A percentile compares a stretch with the other conserved stretches of the same genome.
These are phyloP conservation scores for Dictyostelium discoideum DNA, from an alignment of 78 protist genomes.

Conservation along the genomic window DNA sequence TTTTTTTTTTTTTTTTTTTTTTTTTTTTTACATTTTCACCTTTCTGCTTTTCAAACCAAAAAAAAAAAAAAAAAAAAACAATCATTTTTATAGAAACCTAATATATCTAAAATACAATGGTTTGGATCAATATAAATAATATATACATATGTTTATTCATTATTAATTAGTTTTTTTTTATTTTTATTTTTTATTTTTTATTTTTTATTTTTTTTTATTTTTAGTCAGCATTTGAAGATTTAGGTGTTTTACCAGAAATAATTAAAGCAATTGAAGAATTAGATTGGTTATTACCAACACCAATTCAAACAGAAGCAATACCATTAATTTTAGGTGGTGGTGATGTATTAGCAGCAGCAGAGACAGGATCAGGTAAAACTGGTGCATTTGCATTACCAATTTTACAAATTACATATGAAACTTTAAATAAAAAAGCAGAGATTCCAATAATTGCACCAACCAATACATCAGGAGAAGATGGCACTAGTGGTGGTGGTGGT, in stretches of 20 bases:
- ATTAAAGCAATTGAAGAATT: slow-evolving; percentile 85
- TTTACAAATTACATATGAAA: slow-evolving; percentile 83
- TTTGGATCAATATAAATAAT: background rate
- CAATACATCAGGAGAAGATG: background rate
- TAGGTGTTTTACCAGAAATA: slow-evolving; percentile 89
- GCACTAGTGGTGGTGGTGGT: too few relatives aligned
- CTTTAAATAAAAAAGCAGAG: slow-evolving; percentile 49
- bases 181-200: too few relatives aligned
- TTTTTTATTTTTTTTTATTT: too few relatives aligned
- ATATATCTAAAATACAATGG: background rate
- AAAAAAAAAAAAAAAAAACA: too few relatives aligned
- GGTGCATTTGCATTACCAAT: slow-evolving; percentile 86
- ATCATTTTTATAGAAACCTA: background rate
- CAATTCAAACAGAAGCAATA: slow-evolving; percentile 86
- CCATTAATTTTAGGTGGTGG: slow-evolving; percentile 90
- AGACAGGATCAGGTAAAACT: slow-evolving; percentile 91
- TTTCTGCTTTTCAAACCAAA: background rate
- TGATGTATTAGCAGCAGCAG: slow-evolving; percentile 94
- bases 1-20: background rate
- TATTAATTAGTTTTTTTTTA: too few relatives aligned
- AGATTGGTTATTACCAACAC: slow-evolving; percentile 89
- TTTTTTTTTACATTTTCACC: background rate
- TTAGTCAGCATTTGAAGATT: slow-evolving; percentile 88
- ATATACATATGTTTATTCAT: too few relatives aligned
- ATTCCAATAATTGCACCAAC: background rate